Base-by-base conservation (phyloP, 352 stramenopile genomes). In the Poterioochromonas sp. region DNA sequence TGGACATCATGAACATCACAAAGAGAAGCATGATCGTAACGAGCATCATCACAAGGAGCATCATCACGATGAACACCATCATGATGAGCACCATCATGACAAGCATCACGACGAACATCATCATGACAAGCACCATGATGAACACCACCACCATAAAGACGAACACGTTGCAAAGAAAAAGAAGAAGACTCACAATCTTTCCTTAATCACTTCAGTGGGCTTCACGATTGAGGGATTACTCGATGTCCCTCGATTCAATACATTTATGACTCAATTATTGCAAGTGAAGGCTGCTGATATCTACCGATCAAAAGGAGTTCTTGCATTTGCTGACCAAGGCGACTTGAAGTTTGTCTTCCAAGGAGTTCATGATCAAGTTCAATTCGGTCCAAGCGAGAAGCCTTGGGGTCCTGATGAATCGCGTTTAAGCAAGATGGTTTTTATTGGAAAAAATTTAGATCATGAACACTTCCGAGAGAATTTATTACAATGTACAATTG, bases 271-370 rank as follows among this genome's bases (percentile, higher is more conserved):
- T 37, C 87, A 94, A 58, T 84, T 98, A n/a, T 81, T 97, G 20
- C 79, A 89, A 77, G 88, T 88, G 60, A 87, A 94, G 76, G 91
- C 90, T 35, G 89, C 88, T 0, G 89, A 98, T 82, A 81, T 98
- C 26, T 93, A 97, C 78, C 88, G 93, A 32, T 94, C 90, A 76
- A 98, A 98, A 85, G 92, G 92, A 54, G 84, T 97, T 44, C 86
- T 97, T 65, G 90, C 86, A 70, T 94, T 97, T 73, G 91, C 91
- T 79, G 87, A 87, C 44, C 90, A 94, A 76, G 90, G 91, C 22
- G 86, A 96, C 83, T 85, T 85, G 15, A 96, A 95, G 80, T 97
- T 96, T 84, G 91, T 96, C 8, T 97, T 97, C 81, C 92, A 98
- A 81, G 92, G 92, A 54, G 93, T 98, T 8, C 92, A 98, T 85